Percentiles rank a stretch among this genome's conserved stretches.
phyloP scores from a whole-genome alignment of 441 rosid genomes.

The Adansonia grandidieri region DNA sequence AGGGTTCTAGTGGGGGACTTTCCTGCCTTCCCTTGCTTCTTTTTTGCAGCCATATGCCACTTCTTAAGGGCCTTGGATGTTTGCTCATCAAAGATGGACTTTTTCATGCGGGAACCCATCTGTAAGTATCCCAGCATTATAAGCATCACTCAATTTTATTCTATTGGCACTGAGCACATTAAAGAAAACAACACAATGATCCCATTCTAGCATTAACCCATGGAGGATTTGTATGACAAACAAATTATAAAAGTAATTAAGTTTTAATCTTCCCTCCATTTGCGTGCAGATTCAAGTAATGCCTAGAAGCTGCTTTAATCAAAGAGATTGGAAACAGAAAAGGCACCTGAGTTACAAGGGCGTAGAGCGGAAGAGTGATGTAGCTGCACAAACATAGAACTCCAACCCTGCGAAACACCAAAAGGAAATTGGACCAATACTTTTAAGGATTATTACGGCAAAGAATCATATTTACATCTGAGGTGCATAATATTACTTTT shows the following conservation, averaged over 20 bases:
- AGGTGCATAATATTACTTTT: neutral
- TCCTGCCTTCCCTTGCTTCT: constrained; percentile 52
- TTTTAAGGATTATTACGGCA: neutral
- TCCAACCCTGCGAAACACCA: constrained; percentile 50
- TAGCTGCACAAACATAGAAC: constrained; percentile 79
- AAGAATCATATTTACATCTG: neutral
- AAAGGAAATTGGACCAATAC: neutral
- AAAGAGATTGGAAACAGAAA: constrained; percentile 2
- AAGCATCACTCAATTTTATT: constrained; percentile 3
- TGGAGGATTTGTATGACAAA: neutral
- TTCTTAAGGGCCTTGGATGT: constrained; percentile 84
- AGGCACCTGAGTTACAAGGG: constrained; percentile 90
- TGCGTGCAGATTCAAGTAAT: neutral
- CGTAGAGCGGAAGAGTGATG: constrained; percentile 91
- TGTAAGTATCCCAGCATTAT: constrained; percentile 28
- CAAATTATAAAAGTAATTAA: neutral
- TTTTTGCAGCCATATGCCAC: constrained; percentile 84
- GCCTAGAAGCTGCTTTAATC: neutral
- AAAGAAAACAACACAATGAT: neutral
- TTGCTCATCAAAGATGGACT: constrained; percentile 86
- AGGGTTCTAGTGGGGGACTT: constrained; percentile 51
- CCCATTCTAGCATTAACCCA: neutral
- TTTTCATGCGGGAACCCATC: constrained; percentile 96
- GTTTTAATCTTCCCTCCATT: neutral
- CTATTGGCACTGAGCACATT: neutral